Evolutionary conservation across 2,329 filamentous ascomycete species (phyloP), one percentile per base, ranked within the genome.

Genomic region (Fusarium sp.): DNA sequence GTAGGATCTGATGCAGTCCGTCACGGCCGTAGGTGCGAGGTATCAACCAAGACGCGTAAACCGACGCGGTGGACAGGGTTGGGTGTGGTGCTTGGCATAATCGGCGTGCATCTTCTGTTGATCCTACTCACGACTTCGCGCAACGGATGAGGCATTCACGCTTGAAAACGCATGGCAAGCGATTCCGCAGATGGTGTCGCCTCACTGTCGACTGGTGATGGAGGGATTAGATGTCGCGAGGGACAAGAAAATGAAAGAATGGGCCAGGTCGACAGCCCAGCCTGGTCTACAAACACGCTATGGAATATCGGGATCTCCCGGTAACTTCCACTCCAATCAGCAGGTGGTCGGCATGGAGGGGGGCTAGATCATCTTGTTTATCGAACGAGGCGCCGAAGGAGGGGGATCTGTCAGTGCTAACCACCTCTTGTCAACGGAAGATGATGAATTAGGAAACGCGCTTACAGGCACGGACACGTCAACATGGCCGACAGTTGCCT

Each of bases 391-490:
- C 45, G 42, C 20, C 40, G 20, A 22, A 45, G 11, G 20, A 29
- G 7, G 27, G 40, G 42, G 42, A 47, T 27, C 42, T 47, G 42
- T 47, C 42, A 47, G 8, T 47, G 42, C 42, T 47, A 47, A 47
- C 42, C 22, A 47, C 14, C 42, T 47, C 42, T 27, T 27, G 42
- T 47, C 22, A 8, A 27, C 42, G 42, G 42, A 47, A 47, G 14
- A 11, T 27, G 42, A 29, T 31, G 16, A n/a, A 52, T 31, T 52
- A 16, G 47, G 47, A 29, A 31, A 52, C 47, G 47, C 47, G 47
- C 47, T 52, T 52, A 31, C 47, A 52, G 47, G 47, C 47, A 52
- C 47, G 47, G 47, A 52, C 24, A 52, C 47, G 47, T 52, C 47
- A 52, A 34, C 31, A 34, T 34, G 31, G 31, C 31, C 31, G 31